Base-by-base conservation (phyloP, 345 rosid species). In the Gossypium sturtianum region DNA sequence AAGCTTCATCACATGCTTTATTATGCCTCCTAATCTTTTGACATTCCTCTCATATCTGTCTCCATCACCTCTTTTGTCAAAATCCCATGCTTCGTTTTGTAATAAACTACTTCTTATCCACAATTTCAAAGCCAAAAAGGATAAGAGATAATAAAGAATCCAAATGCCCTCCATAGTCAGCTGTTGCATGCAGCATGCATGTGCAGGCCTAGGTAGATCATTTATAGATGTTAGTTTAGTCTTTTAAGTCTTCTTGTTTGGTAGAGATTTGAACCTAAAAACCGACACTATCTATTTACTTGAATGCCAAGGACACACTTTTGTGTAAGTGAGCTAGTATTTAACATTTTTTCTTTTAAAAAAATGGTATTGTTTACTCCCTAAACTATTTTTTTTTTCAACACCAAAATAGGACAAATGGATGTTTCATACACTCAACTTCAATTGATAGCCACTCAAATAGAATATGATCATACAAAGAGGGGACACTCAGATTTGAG, bases 351-450 rank as follows among this genome's bases (percentile, higher is more conserved):
- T 34, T 4, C 38, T 34, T 34, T 34, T 34, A 34, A 34, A 34
- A 29, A 34, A 60, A 34, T 34, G 67, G 45, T 17, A 2, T 67
- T 76, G 20, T 56, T 58, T 47, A 72, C 52, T 38, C 13, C 57
- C 54, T 19, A 63, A 54, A 60, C 38, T 17, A 7, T 53, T 34
- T n/a, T 12, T 27, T 12, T 45, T 78, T 75, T 75, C 67, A 60
- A 57, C 64, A 51, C 54, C 67, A 61, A 71, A 65, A 72, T 23
- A 75, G 64, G 82, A 77, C 81, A 81, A 77, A 77, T 72, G 61
- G 67, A 66, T 73, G 78, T 72, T 75, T 79, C 47, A 61, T 52
- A 66, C 73, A 70, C 81, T 71, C 63, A 54, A 66, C 71, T 78
- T 22, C 61, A 66, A 47, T 73, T 70, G 67, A 45, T 75, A 77